Conservation (phyloP, 2,329 filamentous ascomycete species). For the Sclerotinia glacialis region DNA sequence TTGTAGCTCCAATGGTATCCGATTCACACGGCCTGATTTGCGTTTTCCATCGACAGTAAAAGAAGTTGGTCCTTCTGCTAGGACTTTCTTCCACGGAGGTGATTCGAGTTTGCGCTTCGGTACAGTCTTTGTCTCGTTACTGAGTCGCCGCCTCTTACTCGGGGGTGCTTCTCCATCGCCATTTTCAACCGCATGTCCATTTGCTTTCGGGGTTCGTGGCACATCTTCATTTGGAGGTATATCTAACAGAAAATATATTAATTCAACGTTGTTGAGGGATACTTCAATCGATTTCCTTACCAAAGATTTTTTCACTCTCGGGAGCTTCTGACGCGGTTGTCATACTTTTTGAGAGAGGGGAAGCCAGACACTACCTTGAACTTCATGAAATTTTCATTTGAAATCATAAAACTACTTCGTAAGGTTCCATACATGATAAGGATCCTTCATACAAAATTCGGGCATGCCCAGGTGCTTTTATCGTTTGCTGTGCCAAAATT, state of each 20-base stretch:
- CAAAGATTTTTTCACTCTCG: slow-evolving; percentile 36
- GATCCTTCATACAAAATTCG: slow-evolving; percentile 50
- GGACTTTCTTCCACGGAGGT: slow-evolving; percentile 89
- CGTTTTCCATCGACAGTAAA: slow-evolving; percentile 72
- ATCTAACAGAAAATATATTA: slow-evolving; percentile 30
- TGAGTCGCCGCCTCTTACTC: slow-evolving; percentile 63
- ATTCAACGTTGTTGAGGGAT: slow-evolving; percentile 7
- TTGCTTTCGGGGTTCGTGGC: slow-evolving; percentile 33
- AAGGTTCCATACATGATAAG: slow-evolving; percentile 48
- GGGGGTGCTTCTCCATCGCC: slow-evolving; percentile 49
- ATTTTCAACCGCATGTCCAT: slow-evolving; percentile 35
- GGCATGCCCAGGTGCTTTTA: slow-evolving; percentile 53
- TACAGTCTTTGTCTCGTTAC: slow-evolving; percentile 46
- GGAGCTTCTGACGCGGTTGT: slow-evolving; percentile 40
- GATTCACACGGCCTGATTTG: slow-evolving; percentile 64
- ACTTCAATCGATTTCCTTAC: slow-evolving; percentile 26
- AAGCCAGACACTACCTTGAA: slow-evolving; percentile 46
- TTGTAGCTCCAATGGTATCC: slow-evolving; percentile 52
- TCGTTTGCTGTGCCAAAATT: slow-evolving; percentile 33
- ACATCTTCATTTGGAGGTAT: slow-evolving; percentile 30
- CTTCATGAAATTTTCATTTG: slow-evolving; percentile 59
- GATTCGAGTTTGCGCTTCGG: slow-evolving; percentile 59
- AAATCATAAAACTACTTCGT: slow-evolving; percentile 53
- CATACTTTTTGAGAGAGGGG: slow-evolving; percentile 37
- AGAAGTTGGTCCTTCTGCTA: slow-evolving; percentile 81